A percentile compares a stretch with the other conserved stretches of the same genome.
Evolutionary conservation across 2,329 filamentous ascomycete genomes (phyloP).

Genomic region (Ophiognomonia clavigignenti-juglandacearum): DNA sequence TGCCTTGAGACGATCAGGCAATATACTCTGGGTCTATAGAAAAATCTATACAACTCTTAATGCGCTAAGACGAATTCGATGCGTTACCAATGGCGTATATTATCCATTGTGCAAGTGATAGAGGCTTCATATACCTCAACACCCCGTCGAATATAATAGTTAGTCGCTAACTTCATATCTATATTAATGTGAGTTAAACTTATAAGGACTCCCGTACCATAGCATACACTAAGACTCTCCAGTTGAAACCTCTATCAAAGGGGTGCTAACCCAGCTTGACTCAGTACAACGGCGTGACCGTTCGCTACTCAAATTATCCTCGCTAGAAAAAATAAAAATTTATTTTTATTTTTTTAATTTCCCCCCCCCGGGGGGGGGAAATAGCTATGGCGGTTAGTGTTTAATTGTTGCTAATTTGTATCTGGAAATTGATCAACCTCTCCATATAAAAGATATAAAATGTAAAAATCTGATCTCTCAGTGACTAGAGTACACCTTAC

Average conservation of each 20-base stretch:
- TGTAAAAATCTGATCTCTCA: too few species aligned
- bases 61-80: background rate
- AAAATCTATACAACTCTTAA: background rate
- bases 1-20: background rate
- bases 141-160: conserved; percentile 1
- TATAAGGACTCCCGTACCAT: background rate
- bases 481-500: too few species aligned
- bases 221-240: background rate
- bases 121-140: background rate
- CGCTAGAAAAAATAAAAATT: too few species aligned
- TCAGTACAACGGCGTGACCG: background rate
- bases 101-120: background rate
- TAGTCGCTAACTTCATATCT: background rate
- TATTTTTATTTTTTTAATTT: too few species aligned
- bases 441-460: too few species aligned
- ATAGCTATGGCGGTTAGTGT: too few species aligned
- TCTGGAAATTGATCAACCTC: too few species aligned
- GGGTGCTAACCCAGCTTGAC: background rate
- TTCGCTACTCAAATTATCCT: too few species aligned
- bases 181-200: background rate
- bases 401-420: too few species aligned
- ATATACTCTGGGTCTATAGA: background rate
- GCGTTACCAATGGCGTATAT: conserved; percentile 1
- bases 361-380: too few species aligned
- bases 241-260: background rate